Evolutionary conservation across 768 basidiomycete genomes (phyloP).

Genomic region (Sporobolomyces phaffii): DNA sequence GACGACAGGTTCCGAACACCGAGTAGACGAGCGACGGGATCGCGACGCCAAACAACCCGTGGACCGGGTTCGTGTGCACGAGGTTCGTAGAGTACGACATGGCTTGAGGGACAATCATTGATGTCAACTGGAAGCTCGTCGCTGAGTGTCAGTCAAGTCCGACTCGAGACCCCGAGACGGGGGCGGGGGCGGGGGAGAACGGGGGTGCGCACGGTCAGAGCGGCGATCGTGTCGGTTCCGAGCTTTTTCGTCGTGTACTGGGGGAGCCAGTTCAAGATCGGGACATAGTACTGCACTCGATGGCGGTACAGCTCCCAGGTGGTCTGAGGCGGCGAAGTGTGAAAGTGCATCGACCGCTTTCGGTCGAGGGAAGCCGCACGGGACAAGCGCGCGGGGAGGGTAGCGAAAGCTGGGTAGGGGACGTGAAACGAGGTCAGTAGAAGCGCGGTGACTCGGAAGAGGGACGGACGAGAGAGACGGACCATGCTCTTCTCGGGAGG

Average conservation of each 20-base stretch:
- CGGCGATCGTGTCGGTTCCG: conserved; percentile 34
- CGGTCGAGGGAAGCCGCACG: conserved; percentile 5
- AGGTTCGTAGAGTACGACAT: conserved; percentile 42
- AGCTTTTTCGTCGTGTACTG: conserved; percentile 29
- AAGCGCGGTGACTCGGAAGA: neutral
- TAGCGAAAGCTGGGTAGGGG: conserved; percentile 3
- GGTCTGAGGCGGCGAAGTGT: neutral
- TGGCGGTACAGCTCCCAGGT: neutral
- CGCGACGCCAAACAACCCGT: conserved; percentile 40
- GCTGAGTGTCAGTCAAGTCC: too few relatives aligned
- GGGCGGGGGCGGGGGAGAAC: neutral
- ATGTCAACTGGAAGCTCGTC: conserved; percentile 25
- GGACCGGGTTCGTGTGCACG: conserved; percentile 36
- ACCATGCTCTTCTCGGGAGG: conserved; percentile 8
- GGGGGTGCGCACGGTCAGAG: conserved; percentile 27
- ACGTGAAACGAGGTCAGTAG: neutral
- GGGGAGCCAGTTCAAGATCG: conserved; percentile 40
- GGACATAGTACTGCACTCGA: conserved; percentile 28
- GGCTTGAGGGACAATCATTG: conserved; percentile 39
- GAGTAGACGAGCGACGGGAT: conserved; percentile 41
- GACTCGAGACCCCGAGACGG: too few relatives aligned
- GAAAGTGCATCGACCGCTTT: neutral
- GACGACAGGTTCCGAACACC: conserved; percentile 40
- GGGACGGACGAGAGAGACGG: neutral
- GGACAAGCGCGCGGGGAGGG: conserved; percentile 18